Base-by-base conservation (phyloP, 2,329 filamentous ascomycete species). In the Penicillium sp. region DNA sequence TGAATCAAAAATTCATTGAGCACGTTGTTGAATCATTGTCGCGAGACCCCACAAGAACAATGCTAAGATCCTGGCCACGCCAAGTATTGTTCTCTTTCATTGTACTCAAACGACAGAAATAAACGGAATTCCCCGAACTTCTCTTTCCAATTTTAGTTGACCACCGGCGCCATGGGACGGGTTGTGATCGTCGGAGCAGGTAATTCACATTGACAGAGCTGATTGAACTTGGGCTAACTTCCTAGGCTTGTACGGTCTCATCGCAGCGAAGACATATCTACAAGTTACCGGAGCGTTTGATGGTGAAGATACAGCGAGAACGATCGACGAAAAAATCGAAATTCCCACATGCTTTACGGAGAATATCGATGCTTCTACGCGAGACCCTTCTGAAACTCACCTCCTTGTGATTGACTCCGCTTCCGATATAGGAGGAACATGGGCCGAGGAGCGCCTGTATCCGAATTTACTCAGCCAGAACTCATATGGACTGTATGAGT, bases 251-350 rank as follows among this genome's bases (percentile, higher is more conserved):
- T 61, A 64, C 25, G 64, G 63, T 18, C 57, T 65, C n/a, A 56
- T 64, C 22, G 54, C 58, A 8, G 63, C 63, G 2, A 66, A 65
- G 42, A 65, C 64, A 1, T 65, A 65, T 38, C 47, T 64, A 4
- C 62, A 65, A 45, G 49, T 66, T 5, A 30, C 40, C 3, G 60
- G 50, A 2, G 44, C 27, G 2, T 58, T 58, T 25, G 46, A 54
- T 10, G 14, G 18, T 3, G 16, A 33, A 12, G 33, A 22, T 2
- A 38, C 10, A 49, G 8, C 18, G 10, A 5, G 28, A 43, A 2
- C 9, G 11, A n/a, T 27, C 22, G 6, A 19, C 18, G n/a, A 34
- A 1, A 5, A 25, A 16, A 7, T 13, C 0, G 31, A 46, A 12
- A 19, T 55, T 1, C 55, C 57, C 8, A 5, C 29, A 2, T 57